Evolutionary conservation across 1,284 basidiomycete species (phyloP).

Genomic region (Ceratobasidium sp.): DNA sequence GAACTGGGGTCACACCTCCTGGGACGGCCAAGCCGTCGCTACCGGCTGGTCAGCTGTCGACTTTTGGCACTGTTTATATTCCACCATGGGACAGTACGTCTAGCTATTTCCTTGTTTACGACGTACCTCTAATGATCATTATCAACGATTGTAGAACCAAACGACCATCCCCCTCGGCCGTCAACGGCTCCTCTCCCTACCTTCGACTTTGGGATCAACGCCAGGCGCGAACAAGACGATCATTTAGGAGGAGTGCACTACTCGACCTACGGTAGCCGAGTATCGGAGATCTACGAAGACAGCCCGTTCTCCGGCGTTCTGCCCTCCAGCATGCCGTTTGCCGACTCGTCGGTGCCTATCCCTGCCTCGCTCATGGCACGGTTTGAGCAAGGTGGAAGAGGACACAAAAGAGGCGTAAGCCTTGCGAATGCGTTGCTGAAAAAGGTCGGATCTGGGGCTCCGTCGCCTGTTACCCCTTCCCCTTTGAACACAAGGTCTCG

Average conservation of each 20-base stretch:
- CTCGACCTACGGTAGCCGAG: constrained; percentile 24
- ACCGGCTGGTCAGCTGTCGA: constrained; percentile 20
- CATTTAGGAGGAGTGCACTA: constrained; percentile 22
- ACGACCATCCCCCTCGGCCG: not conserved
- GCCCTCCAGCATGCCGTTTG: not conserved
- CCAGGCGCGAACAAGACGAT: not conserved
- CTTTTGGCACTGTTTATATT: constrained; percentile 29
- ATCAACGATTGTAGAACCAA: not conserved
- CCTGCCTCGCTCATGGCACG: not conserved
- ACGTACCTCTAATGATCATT: no score
- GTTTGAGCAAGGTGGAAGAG: not conserved
- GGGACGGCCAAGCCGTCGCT: not conserved
- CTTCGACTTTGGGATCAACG: constrained; percentile 2
- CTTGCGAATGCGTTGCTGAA: not conserved
- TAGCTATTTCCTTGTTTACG: no score
- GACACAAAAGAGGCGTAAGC: not conserved
- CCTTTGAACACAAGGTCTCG: no score
- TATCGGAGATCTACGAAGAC: constrained; percentile 1
- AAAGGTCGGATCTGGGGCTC: not conserved
- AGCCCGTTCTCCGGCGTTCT: not conserved
- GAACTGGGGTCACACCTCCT: constrained; percentile 1
- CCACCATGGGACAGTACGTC: constrained; percentile 3
- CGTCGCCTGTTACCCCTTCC: not conserved
- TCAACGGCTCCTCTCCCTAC: constrained; percentile 7
- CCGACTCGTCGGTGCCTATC: not conserved